Percentiles rank a stretch among this genome's conserved stretches.
phyloP scores from a whole-genome alignment of 1,284 basidiomycete genomes.

The Lentinus polychrous region DNA sequence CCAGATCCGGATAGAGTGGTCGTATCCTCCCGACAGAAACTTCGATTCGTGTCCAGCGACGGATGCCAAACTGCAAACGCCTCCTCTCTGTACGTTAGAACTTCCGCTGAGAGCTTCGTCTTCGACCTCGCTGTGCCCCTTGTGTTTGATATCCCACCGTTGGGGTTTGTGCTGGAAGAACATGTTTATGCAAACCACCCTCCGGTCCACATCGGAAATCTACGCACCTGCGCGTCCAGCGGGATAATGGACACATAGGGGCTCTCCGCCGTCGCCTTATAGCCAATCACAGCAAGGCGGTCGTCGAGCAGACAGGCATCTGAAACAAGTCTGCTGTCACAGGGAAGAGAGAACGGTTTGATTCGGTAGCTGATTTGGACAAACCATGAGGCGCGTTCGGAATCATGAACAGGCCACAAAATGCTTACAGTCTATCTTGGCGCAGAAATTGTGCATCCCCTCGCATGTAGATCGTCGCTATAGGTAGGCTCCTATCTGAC shows the following conservation, averaged over 20 bases:
- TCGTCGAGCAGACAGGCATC: slow-evolving; percentile 33
- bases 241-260: slow-evolving; percentile 35
- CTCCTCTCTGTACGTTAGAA: slow-evolving; percentile 24
- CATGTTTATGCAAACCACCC: too few species aligned
- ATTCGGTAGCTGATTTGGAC: slow-evolving; percentile 35
- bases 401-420: too few species aligned
- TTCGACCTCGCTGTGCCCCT: slow-evolving; percentile 19
- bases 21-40: slow-evolving; percentile 39
- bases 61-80: slow-evolving; percentile 33
- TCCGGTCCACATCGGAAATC: too few species aligned
- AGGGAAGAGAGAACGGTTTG: slow-evolving; percentile 36
- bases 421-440: slow-evolving; percentile 24
- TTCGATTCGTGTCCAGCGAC: slow-evolving; percentile 26
- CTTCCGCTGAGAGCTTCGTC: slow-evolving; percentile 15
- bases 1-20: slow-evolving; percentile 36
- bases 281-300: slow-evolving; percentile 35
- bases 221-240: slow-evolving; percentile 23
- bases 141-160: slow-evolving; percentile 23
- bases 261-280: slow-evolving; percentile 24
- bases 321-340: slow-evolving; percentile 31
- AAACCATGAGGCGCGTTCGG: too few species aligned
- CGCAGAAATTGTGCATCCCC: slow-evolving; percentile 44
- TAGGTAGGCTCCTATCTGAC: slow-evolving; percentile 24
- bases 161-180: too few species aligned
- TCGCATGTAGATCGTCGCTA: slow-evolving; percentile 43